These are phyloP conservation scores for Fraxinus greggii DNA, from an alignment of 305 asterid genomes.

Conservation along the genomic window DNA sequence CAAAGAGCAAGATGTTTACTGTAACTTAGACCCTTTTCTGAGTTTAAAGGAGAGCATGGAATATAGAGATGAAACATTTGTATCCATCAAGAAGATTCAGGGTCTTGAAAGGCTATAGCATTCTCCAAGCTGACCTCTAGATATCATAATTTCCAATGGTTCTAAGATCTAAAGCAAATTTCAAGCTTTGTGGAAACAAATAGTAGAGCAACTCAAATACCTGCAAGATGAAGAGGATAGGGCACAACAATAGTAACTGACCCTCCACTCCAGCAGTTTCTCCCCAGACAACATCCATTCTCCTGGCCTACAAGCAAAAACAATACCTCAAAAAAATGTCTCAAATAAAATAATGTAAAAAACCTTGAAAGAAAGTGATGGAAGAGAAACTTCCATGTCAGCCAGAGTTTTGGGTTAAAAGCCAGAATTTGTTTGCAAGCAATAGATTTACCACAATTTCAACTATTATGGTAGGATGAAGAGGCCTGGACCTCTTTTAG, in stretches of 20 bases:
- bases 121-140: background rate
- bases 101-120: background rate
- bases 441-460: background rate
- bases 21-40: constrained; percentile 7
- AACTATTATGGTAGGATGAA: background rate
- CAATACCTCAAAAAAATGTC: background rate
- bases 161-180: background rate
- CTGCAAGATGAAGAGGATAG: constrained; percentile 80
- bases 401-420: background rate
- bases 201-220: constrained; percentile 26
- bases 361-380: background rate
- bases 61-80: background rate
- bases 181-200: background rate
- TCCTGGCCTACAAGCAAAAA: constrained; percentile 33
- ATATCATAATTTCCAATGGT: background rate
- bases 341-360: constrained; percentile 12
- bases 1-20: constrained; percentile 16
- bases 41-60: background rate
- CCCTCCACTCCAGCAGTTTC: constrained; percentile 99
- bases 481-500: background rate
- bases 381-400: constrained; percentile 9
- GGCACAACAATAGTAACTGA: constrained; percentile 73
- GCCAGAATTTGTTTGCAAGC: background rate
- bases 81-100: background rate
- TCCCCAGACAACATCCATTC: constrained; percentile 99